Evolutionary conservation across 208 protist species (phyloP), one percentile per base, ranked within the genome.

Genomic region (Leishmania braziliensis): DNA sequence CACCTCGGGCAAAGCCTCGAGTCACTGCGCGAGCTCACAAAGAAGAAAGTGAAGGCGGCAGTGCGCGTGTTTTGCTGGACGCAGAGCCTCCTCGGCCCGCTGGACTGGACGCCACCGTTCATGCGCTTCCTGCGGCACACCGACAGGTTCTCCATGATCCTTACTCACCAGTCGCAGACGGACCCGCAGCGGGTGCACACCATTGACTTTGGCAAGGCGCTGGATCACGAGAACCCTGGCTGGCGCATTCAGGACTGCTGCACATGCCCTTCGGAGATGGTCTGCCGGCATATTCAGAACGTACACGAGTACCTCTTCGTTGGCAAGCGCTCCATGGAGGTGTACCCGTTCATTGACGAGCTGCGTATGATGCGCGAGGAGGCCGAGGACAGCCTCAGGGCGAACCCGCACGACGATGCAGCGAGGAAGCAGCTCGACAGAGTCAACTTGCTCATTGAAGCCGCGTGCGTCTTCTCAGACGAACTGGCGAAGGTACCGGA

Each of bases 211-310:
- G 80, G 86, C 71, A 84, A 88, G 33, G 88, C 89, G 33, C 86
- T 96, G 75, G n/a, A 85, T 43, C 71, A 76, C 71, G 70, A 88
- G 60, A 72, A 82, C 73, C 82, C 77, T 3, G 90, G 90, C 51
- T 94, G 89, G 85, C 79, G 83, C 5, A 81, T 97, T 48, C 88
- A 93, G 83, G 83, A 93, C 83, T 94, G 92, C 84, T 97, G 93
- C 83, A 93, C 88, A 23, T 95, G 93, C 80, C 71, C 83, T 8
- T 95, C 90, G 36, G 77, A 91, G 81, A 86, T 80, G 77, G 90
- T 97, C 33, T 97, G 94, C 84, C 89, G 94, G 33, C 94, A 97
- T 86, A 91, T 97, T 75, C 94, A 97, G 80, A 95, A 97, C 79
- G 92, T 96, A 29, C 90, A 95, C 84, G 92, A 95, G 84, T 96